A percentile compares a stretch with the other conserved stretches of the same genome.
Conservation (phyloP, 2,329 filamentous ascomycete genomes). For the Colletotrichum musae region DNA sequence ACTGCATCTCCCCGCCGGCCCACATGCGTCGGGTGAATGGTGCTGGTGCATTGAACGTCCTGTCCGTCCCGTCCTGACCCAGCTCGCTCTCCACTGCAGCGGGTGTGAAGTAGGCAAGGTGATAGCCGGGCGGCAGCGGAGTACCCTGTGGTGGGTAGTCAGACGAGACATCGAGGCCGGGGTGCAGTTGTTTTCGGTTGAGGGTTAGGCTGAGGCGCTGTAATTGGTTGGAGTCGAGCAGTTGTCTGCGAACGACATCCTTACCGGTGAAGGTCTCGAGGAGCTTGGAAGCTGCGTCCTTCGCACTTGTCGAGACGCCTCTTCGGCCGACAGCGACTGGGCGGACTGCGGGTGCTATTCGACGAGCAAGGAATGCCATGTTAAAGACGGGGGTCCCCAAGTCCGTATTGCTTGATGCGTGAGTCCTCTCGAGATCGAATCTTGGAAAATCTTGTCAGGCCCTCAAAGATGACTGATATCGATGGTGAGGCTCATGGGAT, state of each 20-base stretch:
- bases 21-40: conserved; percentile 78
- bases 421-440: too few relatives aligned
- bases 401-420: too few relatives aligned
- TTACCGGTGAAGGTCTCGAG: conserved; percentile 48
- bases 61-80: conserved; percentile 73
- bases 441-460: background rate
- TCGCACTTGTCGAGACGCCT: conserved; percentile 12
- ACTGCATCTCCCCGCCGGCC: conserved; percentile 73
- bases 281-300: conserved; percentile 49
- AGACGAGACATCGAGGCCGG: conserved; percentile 55
- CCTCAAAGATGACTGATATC: too few relatives aligned
- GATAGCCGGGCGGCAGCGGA: conserved; percentile 71
- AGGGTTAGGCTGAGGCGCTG: conserved; percentile 74
- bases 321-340: background rate
- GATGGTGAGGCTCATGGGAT: background rate
- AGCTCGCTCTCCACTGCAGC: conserved; percentile 67
- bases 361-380: conserved; percentile 16
- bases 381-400: background rate
- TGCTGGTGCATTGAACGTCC: conserved; percentile 69
- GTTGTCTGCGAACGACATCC: conserved; percentile 56
- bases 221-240: conserved; percentile 74
- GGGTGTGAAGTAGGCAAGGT: conserved; percentile 76
- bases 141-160: conserved; percentile 58
- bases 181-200: conserved; percentile 58
- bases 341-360: background rate